phyloP scores from a whole-genome alignment of 441 rosid genomes.

The Lepidium campestre region DNA sequence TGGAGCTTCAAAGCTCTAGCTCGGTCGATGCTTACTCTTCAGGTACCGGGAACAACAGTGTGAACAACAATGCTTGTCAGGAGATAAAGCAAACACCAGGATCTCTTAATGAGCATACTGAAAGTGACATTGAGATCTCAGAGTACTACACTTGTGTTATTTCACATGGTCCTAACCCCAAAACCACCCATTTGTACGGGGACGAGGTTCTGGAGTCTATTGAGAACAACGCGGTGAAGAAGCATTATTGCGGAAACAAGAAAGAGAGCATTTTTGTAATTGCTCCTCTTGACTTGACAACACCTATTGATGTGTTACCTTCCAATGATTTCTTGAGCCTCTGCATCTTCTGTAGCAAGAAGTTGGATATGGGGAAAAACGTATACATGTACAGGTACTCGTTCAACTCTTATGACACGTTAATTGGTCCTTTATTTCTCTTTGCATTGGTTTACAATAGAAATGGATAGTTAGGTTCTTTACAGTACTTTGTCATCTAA shows the following conservation, averaged over 20 bases:
- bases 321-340: constrained; percentile 56
- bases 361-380: constrained; percentile 56
- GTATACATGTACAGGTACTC: constrained; percentile 81
- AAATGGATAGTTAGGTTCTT: background rate
- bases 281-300: constrained; percentile 27
- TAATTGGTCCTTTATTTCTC: background rate
- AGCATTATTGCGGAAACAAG: constrained; percentile 4
- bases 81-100: constrained; percentile 17
- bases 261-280: constrained; percentile 35
- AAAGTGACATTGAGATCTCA: constrained; percentile 68
- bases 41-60: background rate
- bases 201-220: constrained; percentile 58
- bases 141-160: constrained; percentile 92
- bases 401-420: too few relatives aligned
- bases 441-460: background rate
- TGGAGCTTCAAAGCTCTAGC: background rate
- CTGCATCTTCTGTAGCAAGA: constrained; percentile 65
- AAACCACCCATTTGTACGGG: constrained; percentile 76
- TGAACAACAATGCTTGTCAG: constrained; percentile 14
- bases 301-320: constrained; percentile 19
- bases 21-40: background rate
- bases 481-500: background rate
- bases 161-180: constrained; percentile 76
- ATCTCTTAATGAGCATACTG: constrained; percentile 22
- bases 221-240: constrained; percentile 18